These are phyloP conservation scores for Epichloe scottii DNA, from an alignment of 2,329 filamentous ascomycete species.

Conservation along the genomic window DNA sequence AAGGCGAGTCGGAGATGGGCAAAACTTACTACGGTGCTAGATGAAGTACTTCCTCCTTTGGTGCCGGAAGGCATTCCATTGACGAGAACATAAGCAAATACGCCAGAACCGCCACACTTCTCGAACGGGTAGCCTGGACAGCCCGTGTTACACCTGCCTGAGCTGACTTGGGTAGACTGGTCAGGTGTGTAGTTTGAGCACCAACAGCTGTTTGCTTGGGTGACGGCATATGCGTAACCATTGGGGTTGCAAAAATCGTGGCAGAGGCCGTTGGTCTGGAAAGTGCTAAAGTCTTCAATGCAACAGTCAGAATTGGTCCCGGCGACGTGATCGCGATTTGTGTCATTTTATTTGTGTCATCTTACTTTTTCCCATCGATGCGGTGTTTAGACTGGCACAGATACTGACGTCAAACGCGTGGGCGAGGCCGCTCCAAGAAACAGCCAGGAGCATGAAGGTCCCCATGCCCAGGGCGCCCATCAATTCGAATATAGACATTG, in stretches of 20 bases:
- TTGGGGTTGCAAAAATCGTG: slow-evolving; percentile 38
- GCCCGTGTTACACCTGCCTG: slow-evolving; percentile 35
- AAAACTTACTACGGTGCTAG: slow-evolving; percentile 17
- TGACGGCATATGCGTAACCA: slow-evolving; percentile 53
- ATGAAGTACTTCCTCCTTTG: slow-evolving; percentile 13
- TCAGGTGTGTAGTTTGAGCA: slow-evolving; percentile 58
- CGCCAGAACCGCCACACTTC: slow-evolving; percentile 47
- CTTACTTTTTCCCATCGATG: slow-evolving; percentile 19
- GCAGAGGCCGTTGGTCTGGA: slow-evolving; percentile 61
- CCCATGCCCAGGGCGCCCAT: neutral
- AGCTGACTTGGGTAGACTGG: slow-evolving; percentile 24
- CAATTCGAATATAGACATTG: neutral
- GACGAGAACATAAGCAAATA: slow-evolving; percentile 55
- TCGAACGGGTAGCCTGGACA: slow-evolving; percentile 62
- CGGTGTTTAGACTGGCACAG: slow-evolving; percentile 27
- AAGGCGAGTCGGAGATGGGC: slow-evolving; percentile 1
- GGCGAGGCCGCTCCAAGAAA: slow-evolving; percentile 13
- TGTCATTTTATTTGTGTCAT: slow-evolving; percentile 19
- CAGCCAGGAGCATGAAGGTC: slow-evolving; percentile 11
- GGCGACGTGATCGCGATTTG: neutral
- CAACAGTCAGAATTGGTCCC: slow-evolving; percentile 1
- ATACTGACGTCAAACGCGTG: slow-evolving; percentile 17
- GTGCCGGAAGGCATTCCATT: slow-evolving; percentile 45
- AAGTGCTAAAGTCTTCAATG: slow-evolving; percentile 37
- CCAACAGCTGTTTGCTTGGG: slow-evolving; percentile 57